Conservation (phyloP, 1,139 yeast genomes). For the Candida pseudoviswanathii region DNA sequence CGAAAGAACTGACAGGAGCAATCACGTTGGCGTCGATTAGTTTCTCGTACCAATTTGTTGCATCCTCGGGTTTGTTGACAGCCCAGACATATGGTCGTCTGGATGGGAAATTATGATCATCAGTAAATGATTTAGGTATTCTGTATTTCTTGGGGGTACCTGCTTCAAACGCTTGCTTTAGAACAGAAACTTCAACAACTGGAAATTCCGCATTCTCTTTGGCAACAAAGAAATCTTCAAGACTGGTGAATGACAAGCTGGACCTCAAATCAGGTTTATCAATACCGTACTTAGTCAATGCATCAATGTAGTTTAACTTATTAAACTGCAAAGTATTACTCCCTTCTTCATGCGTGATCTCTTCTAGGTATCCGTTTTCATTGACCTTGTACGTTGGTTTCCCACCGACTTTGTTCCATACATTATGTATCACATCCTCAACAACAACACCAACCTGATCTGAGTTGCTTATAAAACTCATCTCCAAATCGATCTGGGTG, state of each 20-base stretch:
- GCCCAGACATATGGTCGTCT: conserved; percentile 64
- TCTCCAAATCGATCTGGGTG: conserved; percentile 92
- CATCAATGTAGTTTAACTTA: conserved; percentile 64
- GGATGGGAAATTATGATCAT: conserved; percentile 50
- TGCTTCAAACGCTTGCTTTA: conserved; percentile 50
- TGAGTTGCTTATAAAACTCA: conserved; percentile 74
- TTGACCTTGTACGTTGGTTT: conserved; percentile 40
- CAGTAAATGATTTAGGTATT: conserved; percentile 37
- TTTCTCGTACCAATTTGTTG: conserved; percentile 46
- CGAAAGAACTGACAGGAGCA: conserved; percentile 17
- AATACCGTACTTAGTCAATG: conserved; percentile 75
- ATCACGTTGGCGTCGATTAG: conserved; percentile 35
- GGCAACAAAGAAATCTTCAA: conserved; percentile 44
- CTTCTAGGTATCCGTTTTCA: conserved; percentile 25
- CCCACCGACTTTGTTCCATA: conserved; percentile 57
- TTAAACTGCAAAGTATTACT: conserved; percentile 30
- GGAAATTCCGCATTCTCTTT: conserved; percentile 49
- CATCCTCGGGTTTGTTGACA: conserved; percentile 41
- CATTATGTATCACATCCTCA: conserved; percentile 53
- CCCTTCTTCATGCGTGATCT: conserved; percentile 22
- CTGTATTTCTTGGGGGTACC: conserved; percentile 19
- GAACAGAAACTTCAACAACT: conserved; percentile 70
- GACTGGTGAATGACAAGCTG: conserved; percentile 48
- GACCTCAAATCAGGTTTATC: conserved; percentile 94
- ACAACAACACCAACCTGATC: conserved; percentile 69